Evolutionary conservation across 108 stramenopile genomes (phyloP).

Genomic region (Nannochloropsis granulata): DNA sequence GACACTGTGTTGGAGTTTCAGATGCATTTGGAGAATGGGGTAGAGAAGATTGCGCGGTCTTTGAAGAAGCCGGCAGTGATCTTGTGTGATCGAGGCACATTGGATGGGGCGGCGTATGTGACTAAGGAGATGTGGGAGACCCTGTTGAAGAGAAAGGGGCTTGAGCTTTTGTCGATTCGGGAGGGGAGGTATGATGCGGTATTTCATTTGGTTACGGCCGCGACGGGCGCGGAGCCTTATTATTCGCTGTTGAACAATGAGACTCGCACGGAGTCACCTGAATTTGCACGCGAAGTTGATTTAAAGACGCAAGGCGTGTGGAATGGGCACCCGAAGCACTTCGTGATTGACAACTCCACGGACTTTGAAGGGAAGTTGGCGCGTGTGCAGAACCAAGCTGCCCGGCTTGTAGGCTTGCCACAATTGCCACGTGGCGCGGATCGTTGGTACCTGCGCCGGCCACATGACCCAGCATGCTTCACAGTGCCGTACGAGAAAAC

Average conservation of each 20-base stretch:
- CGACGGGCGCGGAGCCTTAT: constrained; percentile 29
- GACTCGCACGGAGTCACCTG: constrained; percentile 61
- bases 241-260: constrained; percentile 83
- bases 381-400: background rate
- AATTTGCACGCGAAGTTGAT: constrained; percentile 59
- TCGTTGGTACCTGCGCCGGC: background rate
- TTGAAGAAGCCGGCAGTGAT: constrained; percentile 48
- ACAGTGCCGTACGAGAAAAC: background rate
- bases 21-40: constrained; percentile 63
- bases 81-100: constrained; percentile 77
- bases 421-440: background rate
- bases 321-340: constrained; percentile 25
- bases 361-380: constrained; percentile 26
- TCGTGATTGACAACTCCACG: constrained; percentile 21
- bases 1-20: constrained; percentile 26
- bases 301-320: constrained; percentile 39
- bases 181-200: constrained; percentile 72
- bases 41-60: constrained; percentile 54
- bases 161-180: constrained; percentile 9
- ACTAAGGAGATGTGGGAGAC: constrained; percentile 10
- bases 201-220: constrained; percentile 83
- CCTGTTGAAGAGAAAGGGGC: constrained; percentile 16
- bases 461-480: background rate
- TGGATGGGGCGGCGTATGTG: constrained; percentile 85
- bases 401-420: constrained; percentile 21